Evolutionary conservation across 805 yeast genomes (phyloP).

Genomic region (Pichia phayaonensis): DNA sequence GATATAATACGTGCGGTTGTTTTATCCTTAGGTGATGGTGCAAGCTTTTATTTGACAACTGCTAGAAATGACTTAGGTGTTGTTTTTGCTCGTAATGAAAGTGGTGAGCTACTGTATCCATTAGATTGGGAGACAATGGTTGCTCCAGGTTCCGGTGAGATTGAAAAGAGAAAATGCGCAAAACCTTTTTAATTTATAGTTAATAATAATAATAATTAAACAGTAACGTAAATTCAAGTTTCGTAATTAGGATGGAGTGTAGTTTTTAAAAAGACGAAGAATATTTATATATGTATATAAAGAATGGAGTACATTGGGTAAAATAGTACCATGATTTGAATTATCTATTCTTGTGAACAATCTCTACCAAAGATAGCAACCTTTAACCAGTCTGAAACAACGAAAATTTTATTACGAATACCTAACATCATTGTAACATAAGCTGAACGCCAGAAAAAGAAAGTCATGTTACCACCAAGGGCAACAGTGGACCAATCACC

Average conservation of each 20-base stretch:
- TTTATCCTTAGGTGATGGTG: slow-evolving; percentile 88
- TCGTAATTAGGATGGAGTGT: neutral
- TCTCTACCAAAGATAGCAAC: slow-evolving; percentile 88
- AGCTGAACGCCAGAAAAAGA: slow-evolving; percentile 91
- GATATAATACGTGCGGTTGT: slow-evolving; percentile 84
- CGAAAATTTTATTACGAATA: slow-evolving; percentile 80
- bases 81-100: slow-evolving; percentile 70
- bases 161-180: slow-evolving; percentile 85
- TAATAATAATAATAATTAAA: no score
- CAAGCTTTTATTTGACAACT: slow-evolving; percentile 81
- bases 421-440: slow-evolving; percentile 90
- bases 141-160: slow-evolving; percentile 62
- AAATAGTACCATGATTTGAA: neutral
- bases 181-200: slow-evolving; percentile 53
- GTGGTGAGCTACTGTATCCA: slow-evolving; percentile 68
- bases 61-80: slow-evolving; percentile 92
- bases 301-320: neutral
- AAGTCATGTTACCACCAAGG: slow-evolving; percentile 79
- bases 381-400: slow-evolving; percentile 84
- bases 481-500: slow-evolving; percentile 74
- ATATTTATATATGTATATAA: neutral
- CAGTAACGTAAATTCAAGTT: no score
- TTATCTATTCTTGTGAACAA: slow-evolving; percentile 56
- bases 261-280: neutral
- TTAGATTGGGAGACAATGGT: slow-evolving; percentile 96